These are phyloP conservation scores for Aspergillus brasiliensis DNA, from an alignment of 2,329 filamentous ascomycete genomes.

Conservation along the genomic window DNA sequence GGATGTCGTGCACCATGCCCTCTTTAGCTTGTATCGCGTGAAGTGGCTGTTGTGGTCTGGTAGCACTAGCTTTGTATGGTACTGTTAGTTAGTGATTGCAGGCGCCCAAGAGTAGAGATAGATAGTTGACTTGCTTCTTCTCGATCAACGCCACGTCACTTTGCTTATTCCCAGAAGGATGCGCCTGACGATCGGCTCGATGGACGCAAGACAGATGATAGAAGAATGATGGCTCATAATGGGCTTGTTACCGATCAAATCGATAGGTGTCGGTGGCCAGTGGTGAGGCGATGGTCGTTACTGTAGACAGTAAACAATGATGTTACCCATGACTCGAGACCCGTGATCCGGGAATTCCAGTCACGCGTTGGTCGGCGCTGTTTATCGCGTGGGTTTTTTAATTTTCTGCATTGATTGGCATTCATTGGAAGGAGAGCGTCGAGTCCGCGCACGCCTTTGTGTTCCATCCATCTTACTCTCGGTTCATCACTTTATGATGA, in stretches of 20 bases:
- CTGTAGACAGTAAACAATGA: too few species aligned
- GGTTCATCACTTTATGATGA: neutral
- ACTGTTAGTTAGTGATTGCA: neutral
- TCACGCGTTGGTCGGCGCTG: neutral
- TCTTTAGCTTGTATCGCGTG: neutral
- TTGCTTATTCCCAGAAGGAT: conserved; percentile 4
- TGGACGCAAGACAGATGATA: neutral
- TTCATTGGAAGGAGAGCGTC: too few species aligned
- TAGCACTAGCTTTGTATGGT: neutral
- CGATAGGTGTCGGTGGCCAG: neutral
- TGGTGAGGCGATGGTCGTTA: neutral
- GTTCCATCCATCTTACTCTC: neutral
- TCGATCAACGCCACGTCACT: conserved; percentile 3
- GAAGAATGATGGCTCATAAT: conserved; percentile 2
- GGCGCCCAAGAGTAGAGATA: neutral
- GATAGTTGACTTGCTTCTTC: neutral
- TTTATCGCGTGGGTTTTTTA: neutral
- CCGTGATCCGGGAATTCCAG: neutral
- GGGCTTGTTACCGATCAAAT: conserved; percentile 2
- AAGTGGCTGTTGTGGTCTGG: neutral
- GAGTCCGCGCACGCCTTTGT: too few species aligned
- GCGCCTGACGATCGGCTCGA: conserved; percentile 4
- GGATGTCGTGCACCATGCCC: neutral
- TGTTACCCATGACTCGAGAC: neutral
- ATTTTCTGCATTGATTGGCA: too few species aligned